Percentiles rank a stretch among this genome's conserved stretches.
phyloP scores from a whole-genome alignment of 2,329 filamentous ascomycete species.

The Cordyceps tenuipes region DNA sequence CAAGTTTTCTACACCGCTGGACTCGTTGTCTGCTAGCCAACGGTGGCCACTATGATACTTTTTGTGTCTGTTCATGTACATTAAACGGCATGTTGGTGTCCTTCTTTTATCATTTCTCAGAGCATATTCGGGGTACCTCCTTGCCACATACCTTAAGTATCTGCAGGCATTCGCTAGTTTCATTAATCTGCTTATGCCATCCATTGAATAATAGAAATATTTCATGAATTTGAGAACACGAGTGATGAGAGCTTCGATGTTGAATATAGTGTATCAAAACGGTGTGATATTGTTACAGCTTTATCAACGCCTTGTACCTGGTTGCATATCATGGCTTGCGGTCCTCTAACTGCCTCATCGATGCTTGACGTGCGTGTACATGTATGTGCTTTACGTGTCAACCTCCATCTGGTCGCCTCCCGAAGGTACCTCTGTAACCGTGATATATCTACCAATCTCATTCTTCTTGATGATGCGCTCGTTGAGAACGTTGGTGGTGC shows the following conservation, averaged over 20 bases:
- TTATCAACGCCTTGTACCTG: not conserved
- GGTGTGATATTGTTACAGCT: constrained; percentile 11
- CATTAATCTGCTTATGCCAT: not conserved
- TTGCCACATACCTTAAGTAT: not conserved
- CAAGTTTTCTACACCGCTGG: not conserved
- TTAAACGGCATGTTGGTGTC: not conserved
- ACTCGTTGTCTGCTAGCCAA: not conserved
- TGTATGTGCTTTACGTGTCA: constrained; percentile 40
- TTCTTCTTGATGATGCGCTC: constrained; percentile 94
- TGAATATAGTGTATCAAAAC: too few species aligned
- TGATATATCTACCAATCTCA: constrained; percentile 90
- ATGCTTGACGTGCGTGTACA: too few species aligned
- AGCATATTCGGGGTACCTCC: not conserved
- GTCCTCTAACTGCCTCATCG: not conserved
- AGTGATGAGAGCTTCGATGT: not conserved
- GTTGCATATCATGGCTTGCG: not conserved
- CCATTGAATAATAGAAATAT: not conserved
- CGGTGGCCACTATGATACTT: not conserved
- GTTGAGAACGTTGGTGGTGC: constrained; percentile 92
- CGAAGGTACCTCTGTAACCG: constrained; percentile 73
- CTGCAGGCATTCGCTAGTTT: not conserved
- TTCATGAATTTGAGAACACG: not conserved
- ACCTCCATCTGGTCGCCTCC: constrained; percentile 64
- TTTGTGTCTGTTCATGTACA: constrained; percentile 2
- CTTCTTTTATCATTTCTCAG: not conserved